Base-by-base conservation (phyloP, 805 yeast species). In the Teunomyces stri region DNA sequence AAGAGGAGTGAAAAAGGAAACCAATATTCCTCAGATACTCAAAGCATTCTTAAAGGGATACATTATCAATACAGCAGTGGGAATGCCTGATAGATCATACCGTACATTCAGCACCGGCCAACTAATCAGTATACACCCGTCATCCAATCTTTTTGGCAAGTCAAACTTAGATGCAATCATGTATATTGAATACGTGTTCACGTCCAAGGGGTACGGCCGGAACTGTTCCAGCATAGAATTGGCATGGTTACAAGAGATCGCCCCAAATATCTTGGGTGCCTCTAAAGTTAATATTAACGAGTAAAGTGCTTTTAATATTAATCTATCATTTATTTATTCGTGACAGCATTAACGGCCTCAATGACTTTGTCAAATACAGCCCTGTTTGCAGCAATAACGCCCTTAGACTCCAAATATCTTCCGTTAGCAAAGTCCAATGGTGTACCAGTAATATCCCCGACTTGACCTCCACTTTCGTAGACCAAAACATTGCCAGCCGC, bases 171-270 rank as follows among this genome's bases (percentile, higher is more conserved):
- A 92, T 54, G 96, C 95, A 1, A 83, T 94, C 46, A 85, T 94
- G 95, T 94, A 89, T 70, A 83, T 90, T 31, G 99, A 94, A 66
- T 91, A 88, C 62, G 97, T 94, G 12, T 92, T 79, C 63, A 94
- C 99, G 0, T 79, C 91, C 11, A 89, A 89, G 64, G 96, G 96
- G 0, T 94, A 91, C 59, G 98, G 96, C 0, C 76, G 99, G 57
- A 85, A 76, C 51, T 96, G 91, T n/a, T 84, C 90, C 42, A 82
- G 85, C 12, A 78, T 94, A 21, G 87, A 89, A 59, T 68, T 89
- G 46, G 79, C 81, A 12, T 92, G 98, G 98, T 66, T 94, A 42
- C 92, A 87, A 60, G 94, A 87, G 52, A 75, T 84, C 2, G 87
- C 90, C 0, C 89, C 89, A 0, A 85, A 84, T 51, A 60, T 81